phyloP scores from a whole-genome alignment of 805 yeast species.

The Ogataea haglerorum region DNA sequence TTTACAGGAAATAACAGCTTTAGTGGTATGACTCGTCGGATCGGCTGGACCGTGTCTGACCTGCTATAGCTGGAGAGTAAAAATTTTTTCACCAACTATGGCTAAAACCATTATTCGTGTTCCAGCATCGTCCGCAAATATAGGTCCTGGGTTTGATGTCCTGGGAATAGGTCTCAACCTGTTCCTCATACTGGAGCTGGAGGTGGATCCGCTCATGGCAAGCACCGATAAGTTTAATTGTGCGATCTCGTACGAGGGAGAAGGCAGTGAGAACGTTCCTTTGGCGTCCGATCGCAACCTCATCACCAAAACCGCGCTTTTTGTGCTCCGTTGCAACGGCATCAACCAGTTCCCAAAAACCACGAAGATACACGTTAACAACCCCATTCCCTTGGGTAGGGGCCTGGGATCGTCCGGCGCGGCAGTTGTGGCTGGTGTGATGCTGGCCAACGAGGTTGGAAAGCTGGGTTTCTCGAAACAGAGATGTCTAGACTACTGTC shows the following conservation, averaged over 20 bases:
- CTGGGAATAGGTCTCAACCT: constrained; percentile 85
- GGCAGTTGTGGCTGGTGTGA: constrained; percentile 95
- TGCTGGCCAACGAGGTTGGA: constrained; percentile 84
- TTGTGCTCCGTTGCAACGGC: constrained; percentile 82
- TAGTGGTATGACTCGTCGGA: too few relatives aligned
- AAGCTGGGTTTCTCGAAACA: constrained; percentile 67
- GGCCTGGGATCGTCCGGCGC: constrained; percentile 98
- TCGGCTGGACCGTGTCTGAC: too few relatives aligned
- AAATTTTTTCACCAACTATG: constrained; percentile 28
- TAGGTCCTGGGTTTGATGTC: constrained; percentile 98
- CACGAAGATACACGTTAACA: constrained; percentile 72
- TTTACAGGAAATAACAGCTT: too few relatives aligned
- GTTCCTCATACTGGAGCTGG: constrained; percentile 66
- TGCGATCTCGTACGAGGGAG: constrained; percentile 61
- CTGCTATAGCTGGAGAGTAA: background rate
- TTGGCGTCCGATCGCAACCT: constrained; percentile 72
- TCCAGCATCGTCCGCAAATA: constrained; percentile 97
- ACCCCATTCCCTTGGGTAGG: constrained; percentile 95
- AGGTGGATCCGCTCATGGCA: constrained; percentile 47
- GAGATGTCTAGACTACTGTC: constrained; percentile 87
- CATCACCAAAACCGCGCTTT: constrained; percentile 89
- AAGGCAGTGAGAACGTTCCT: constrained; percentile 82
- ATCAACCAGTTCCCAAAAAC: constrained; percentile 77
- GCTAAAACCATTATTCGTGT: constrained; percentile 62
- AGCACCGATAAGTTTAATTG: constrained; percentile 64